Base-by-base conservation (phyloP, 2,329 filamentous ascomycete genomes). In the Karstenula rhodostoma region DNA sequence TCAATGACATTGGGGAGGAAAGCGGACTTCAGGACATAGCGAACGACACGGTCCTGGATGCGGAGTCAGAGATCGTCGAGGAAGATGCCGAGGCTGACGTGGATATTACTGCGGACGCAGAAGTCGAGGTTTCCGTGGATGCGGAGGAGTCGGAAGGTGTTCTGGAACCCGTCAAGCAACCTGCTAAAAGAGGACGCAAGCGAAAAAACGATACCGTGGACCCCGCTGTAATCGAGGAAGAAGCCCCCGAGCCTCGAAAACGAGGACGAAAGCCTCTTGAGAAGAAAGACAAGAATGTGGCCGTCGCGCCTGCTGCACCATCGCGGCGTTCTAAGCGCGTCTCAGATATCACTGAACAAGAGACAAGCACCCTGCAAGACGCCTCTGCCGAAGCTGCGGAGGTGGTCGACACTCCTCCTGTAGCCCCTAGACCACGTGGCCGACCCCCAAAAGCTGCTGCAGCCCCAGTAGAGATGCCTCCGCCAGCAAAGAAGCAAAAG, bases 81-180 rank as follows among this genome's bases (percentile, higher is more conserved):
- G 57, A 57, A 27, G 65, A 60, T 9, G 29, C 3, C 12, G 40
- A 56, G 40, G 25, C 44, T 32, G 66, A 74, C 15, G 67, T 66
- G 4, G 67, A 74, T 13, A 8, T 70, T 2, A 53, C 57, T 25
- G 46, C 50, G 7, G 65, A 60, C 8, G 17, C n/a, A 37, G 37
- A 48, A 42, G 25, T 46, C 44, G 67, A 74, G n/a, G 67, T 65
- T 4, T 53, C 65, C n/a, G 44, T 61, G 13, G 66, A 70, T 22
- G 59, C 67, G 3, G 73, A 74, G 43, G 70, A 77, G 51, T 70
- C 73, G 43, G 69, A 73, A 56, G 62, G 70, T 3, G 67, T 65
- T 10, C 61, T 64, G 46, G 73, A 73, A 10, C 68, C 71, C 6
- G 61, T 62, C 12, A 68, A 74, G 49, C 58, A 70, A 42, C 66